Evolutionary conservation across 1,139 yeast genomes (phyloP), one percentile per base, ranked within the genome.

Genomic region (Suhomyces kunorum): DNA sequence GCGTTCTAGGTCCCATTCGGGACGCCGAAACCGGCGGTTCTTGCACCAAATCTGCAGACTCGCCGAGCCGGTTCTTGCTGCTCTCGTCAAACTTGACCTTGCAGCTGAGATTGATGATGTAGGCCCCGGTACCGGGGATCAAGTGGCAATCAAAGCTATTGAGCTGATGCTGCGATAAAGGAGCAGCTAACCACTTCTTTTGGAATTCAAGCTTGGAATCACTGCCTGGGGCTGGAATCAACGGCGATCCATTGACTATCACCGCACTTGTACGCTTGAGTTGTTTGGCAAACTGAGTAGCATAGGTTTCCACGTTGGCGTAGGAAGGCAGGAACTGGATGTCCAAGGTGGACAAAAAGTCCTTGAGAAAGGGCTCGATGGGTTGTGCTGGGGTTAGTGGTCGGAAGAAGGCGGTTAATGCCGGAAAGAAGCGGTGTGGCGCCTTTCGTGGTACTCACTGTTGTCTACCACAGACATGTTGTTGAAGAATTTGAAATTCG

Each of bases 31-130:
- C 36, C 6, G 19, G 11, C 22, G 51, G 52, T 12, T 45, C 39
- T 24, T 38, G 55, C 40, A 66, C 58, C 46, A 69, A 61, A 44
- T 78, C 79, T 0, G 86, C 77, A 22, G 78, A 71, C 41, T 80
- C 83, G 2, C 88, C 88, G 19, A 76, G 54, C 53, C 81, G 73
- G 46, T 78, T 81, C 46, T 67, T 74, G 0, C 90, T 90, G 40
- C 83, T 75, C 54, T 85, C 92, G 58, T 85, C 92, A 53, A 84
- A 84, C 47, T 81, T 70, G 8, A 84, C 86, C 56, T 82, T 84
- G 8, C 86, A 80, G 41, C 80, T 74, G 13, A 80, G 69, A 42
- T 76, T 72, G 17, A 83, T 68, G 4, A 81, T 61, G 38, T 73
- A 67, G 1, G 80, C 67, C 4, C 80, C 80, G 0, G 85, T 71